Conservation (phyloP, 176 grass and related monocot genomes). For the Juncus inflexus region DNA sequence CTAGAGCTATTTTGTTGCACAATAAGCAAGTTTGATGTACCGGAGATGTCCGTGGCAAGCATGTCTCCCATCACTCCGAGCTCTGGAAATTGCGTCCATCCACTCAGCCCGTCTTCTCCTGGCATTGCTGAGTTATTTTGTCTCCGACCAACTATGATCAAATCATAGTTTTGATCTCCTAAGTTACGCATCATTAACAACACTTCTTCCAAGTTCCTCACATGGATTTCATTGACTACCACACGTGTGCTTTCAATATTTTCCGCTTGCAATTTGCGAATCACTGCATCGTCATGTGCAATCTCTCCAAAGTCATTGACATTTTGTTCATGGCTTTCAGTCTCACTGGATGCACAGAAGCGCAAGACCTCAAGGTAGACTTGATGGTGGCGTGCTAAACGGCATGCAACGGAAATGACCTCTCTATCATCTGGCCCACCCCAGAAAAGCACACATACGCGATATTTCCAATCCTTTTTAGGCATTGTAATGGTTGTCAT, state of each 20-base stretch:
- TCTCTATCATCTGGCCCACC: conserved; percentile 41
- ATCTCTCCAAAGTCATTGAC: background rate
- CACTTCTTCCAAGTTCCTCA: background rate
- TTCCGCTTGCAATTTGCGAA: conserved; percentile 18
- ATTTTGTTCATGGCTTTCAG: no score
- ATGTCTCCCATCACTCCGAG: conserved; percentile 44
- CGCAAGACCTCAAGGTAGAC: conserved; percentile 14
- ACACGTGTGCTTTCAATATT: conserved; percentile 17
- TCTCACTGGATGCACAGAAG: background rate
- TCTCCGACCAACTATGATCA: conserved; percentile 28
- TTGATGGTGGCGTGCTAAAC: conserved; percentile 7
- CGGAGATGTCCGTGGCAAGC: conserved; percentile 25
- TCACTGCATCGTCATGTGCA: conserved; percentile 16
- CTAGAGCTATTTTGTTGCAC: conserved; percentile 24
- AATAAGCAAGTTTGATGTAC: conserved; percentile 21
- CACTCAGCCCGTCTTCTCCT: conserved; percentile 2
- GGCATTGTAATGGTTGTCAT: background rate
- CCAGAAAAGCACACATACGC: conserved; percentile 29
- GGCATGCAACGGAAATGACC: conserved; percentile 21
- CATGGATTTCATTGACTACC: conserved; percentile 10
- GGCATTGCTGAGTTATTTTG: background rate
- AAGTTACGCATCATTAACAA: background rate
- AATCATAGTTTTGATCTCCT: background rate
- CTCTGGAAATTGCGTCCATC: conserved; percentile 38
- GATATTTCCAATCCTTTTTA: background rate